These are phyloP conservation scores for Dioszegia aurantiaca DNA, from an alignment of 768 basidiomycete species.

Conservation along the genomic window DNA sequence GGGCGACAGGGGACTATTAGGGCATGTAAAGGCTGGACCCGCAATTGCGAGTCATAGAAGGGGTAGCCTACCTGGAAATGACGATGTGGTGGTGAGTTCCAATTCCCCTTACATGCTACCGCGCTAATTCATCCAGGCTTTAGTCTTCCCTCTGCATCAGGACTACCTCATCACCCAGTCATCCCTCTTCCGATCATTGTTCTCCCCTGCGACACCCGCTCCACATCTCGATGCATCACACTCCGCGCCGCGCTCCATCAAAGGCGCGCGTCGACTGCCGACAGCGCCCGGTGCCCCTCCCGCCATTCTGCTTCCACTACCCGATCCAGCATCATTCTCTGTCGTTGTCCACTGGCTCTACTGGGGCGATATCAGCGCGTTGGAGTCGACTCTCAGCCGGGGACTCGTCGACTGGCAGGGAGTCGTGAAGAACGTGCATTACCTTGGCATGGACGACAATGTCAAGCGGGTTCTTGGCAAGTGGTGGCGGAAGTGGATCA, in stretches of 20 bases:
- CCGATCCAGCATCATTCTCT: constrained; percentile 45
- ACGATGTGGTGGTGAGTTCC: constrained; percentile 14
- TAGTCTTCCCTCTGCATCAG: constrained; percentile 60
- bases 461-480: constrained; percentile 73
- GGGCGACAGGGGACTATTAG: constrained; percentile 11
- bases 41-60: constrained; percentile 14
- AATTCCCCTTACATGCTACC: not conserved
- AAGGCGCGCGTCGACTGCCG: constrained; percentile 31
- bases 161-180: constrained; percentile 83
- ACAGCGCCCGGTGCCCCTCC: constrained; percentile 28
- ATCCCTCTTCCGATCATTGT: constrained; percentile 56
- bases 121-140: constrained; percentile 26
- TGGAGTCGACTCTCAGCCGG: constrained; percentile 66
- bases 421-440: constrained; percentile 83
- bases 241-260: constrained; percentile 2
- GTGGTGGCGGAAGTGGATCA: constrained; percentile 68
- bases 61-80: constrained; percentile 16
- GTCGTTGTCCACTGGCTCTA: constrained; percentile 49
- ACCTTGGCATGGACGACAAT: constrained; percentile 70
- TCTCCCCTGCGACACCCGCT: constrained; percentile 61
- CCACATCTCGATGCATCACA: constrained; percentile 22
- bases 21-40: constrained; percentile 8
- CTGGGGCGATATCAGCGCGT: constrained; percentile 61
- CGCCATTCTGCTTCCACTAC: constrained; percentile 43
- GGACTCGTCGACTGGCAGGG: constrained; percentile 78